phyloP scores from a whole-genome alignment of 2,329 filamentous ascomycete species.

The Sordariomycetes sp. region DNA sequence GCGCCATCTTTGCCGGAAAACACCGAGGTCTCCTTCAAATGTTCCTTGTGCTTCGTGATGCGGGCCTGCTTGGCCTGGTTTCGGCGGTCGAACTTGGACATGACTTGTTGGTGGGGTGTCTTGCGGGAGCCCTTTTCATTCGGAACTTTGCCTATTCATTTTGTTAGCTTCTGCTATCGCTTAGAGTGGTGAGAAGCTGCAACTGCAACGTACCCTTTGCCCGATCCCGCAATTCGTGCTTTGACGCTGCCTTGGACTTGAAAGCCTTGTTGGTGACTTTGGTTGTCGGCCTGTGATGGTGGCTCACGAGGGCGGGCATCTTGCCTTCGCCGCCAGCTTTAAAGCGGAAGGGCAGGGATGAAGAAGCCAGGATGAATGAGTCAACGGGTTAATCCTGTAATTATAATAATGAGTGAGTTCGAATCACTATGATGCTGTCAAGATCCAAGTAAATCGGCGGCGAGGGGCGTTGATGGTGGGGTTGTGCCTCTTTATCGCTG shows the following conservation, averaged over 20 bases:
- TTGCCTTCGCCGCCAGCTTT: conserved; percentile 68
- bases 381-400: too few relatives aligned
- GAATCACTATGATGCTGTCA: too few relatives aligned
- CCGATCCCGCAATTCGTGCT: conserved; percentile 74
- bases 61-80: conserved; percentile 93
- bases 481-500: conserved; percentile 28
- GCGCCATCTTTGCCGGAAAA: conserved; percentile 84
- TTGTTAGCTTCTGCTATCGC: conserved; percentile 8
- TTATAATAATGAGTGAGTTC: conserved; percentile 1
- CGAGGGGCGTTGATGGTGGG: conserved; percentile 17
- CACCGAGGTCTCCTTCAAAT: conserved; percentile 67
- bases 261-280: conserved; percentile 83
- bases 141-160: conserved; percentile 60
- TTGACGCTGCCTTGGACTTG: conserved; percentile 86
- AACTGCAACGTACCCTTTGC: conserved; percentile 58
- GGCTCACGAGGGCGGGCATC: conserved; percentile 64
- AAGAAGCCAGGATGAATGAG: conserved; percentile 45
- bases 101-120: conserved; percentile 90
- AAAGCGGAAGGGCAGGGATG: conserved; percentile 77
- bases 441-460: background rate
- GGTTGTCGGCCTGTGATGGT: conserved; percentile 89
- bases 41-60: conserved; percentile 72
- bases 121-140: conserved; percentile 68
- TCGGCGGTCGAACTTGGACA: conserved; percentile 92
- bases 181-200: conserved; percentile 2